Percentiles rank a stretch among this genome's conserved stretches.
Evolutionary conservation across 768 basidiomycete genomes (phyloP).

Genomic region (Hysterangium stoloniferum): DNA sequence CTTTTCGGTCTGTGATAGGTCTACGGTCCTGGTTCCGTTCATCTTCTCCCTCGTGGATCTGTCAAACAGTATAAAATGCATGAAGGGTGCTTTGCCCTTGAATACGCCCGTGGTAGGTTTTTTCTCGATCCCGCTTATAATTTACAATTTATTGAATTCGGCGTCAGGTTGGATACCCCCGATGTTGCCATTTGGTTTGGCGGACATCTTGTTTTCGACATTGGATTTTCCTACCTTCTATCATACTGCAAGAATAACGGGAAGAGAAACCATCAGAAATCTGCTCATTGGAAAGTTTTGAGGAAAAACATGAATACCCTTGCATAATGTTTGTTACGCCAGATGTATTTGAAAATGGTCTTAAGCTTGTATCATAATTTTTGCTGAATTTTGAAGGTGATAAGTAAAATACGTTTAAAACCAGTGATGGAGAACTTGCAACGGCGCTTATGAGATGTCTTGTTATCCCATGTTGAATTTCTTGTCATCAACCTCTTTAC

Average conservation of each 20-base stretch:
- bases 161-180: constrained; percentile 87
- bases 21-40: constrained; percentile 78
- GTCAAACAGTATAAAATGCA: constrained; percentile 99
- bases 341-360: no score
- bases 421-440: no score
- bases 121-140: neutral
- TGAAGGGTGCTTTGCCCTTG: constrained; percentile 90
- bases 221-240: constrained; percentile 81
- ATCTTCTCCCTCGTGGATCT: constrained; percentile 72
- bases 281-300: constrained; percentile 82
- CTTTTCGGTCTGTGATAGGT: constrained; percentile 19
- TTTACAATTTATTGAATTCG: neutral
- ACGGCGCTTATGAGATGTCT: no score
- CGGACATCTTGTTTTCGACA: constrained; percentile 80
- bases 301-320: neutral
- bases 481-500: no score
- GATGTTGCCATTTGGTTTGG: constrained; percentile 92
- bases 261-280: constrained; percentile 76
- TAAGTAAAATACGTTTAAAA: no score
- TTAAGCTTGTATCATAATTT: no score
- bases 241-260: constrained; percentile 70
- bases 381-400: no score
- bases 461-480: no score
- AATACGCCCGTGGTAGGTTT: constrained; percentile 86
- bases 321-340: no score